phyloP scores from a whole-genome alignment of 139 green algal genomes.

The Microglena sp. region DNA sequence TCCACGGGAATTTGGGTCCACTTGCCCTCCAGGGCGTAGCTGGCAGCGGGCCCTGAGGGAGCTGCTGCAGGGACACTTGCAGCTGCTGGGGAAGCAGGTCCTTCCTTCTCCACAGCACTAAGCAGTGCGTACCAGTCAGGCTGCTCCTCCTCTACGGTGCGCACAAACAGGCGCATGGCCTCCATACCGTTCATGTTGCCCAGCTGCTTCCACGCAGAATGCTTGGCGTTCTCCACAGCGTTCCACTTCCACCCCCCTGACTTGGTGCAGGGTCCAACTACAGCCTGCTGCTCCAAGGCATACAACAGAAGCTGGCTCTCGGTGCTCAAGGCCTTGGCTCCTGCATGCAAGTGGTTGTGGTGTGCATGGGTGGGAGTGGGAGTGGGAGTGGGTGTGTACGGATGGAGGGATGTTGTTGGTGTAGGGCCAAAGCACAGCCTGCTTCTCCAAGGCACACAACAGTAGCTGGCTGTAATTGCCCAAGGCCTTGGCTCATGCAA shows the following conservation, averaged over 20 bases:
- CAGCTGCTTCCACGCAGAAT: conserved; percentile 61
- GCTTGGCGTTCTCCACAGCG: conserved; percentile 59
- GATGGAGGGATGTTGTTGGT: too few relatives aligned
- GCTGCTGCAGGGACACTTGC: too few relatives aligned
- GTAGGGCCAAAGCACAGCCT: conserved; percentile 68
- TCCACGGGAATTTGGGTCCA: conserved; percentile 12
- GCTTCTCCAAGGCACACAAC: conserved; percentile 77
- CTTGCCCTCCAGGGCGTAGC: conserved; percentile 6
- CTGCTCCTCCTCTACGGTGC: conserved; percentile 76
- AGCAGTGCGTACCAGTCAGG: conserved; percentile 24
- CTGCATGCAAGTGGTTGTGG: too few relatives aligned
- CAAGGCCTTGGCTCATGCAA: conserved; percentile 37
- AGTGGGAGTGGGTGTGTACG: too few relatives aligned
- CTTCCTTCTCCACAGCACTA: too few relatives aligned
- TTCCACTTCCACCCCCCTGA: conserved; percentile 65
- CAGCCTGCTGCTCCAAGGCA: conserved; percentile 75
- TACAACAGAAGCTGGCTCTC: conserved; percentile 75
- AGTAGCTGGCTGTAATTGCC: conserved; percentile 66
- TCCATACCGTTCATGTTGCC: conserved; percentile 74
- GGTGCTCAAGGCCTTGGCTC: conserved; percentile 43
- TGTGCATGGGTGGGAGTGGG: too few relatives aligned
- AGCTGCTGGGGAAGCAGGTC: too few relatives aligned
- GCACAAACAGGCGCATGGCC: conserved; percentile 90
- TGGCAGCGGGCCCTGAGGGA: too few relatives aligned
- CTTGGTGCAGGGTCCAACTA: conserved; percentile 70